phyloP scores from a whole-genome alignment of 1,284 basidiomycete species.

The Erythrobasidium hasegawianum region DNA sequence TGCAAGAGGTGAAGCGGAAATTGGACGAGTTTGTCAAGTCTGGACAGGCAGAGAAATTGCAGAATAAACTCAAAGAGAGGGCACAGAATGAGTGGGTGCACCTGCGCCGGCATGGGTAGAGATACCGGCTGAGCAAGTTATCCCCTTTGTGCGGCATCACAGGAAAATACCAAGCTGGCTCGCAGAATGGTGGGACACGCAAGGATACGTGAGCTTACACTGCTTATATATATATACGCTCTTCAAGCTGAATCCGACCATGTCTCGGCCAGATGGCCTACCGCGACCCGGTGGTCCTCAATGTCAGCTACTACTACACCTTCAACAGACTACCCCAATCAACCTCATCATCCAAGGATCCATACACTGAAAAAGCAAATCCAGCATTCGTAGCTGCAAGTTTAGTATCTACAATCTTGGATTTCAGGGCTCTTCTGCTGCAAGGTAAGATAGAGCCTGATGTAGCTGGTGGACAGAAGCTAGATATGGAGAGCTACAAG shows the following conservation, averaged over 20 bases:
- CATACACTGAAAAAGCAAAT: slow-evolving; percentile 45
- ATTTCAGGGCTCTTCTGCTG: slow-evolving; percentile 66
- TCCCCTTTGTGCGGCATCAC: neutral
- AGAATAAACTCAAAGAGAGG: slow-evolving; percentile 36
- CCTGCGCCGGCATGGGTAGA: too few species aligned
- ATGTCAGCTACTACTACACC: slow-evolving; percentile 42
- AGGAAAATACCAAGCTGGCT: slow-evolving; percentile 41
- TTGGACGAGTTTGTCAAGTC: slow-evolving; percentile 37
- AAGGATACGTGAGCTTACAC: slow-evolving; percentile 40
- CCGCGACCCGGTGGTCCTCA: slow-evolving; percentile 43
- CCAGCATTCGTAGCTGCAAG: slow-evolving; percentile 69
- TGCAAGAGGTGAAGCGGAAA: slow-evolving; percentile 34
- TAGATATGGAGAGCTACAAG: slow-evolving; percentile 88
- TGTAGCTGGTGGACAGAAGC: slow-evolving; percentile 64
- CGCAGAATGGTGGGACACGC: slow-evolving; percentile 44
- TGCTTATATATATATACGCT: too few species aligned
- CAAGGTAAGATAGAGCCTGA: slow-evolving; percentile 68
- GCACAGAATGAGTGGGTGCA: slow-evolving; percentile 34
- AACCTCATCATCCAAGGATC: neutral
- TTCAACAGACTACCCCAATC: slow-evolving; percentile 43
- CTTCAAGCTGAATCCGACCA: too few species aligned
- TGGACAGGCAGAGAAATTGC: slow-evolving; percentile 34
- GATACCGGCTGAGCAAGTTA: too few species aligned
- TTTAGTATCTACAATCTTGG: slow-evolving; percentile 64
- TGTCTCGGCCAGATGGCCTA: slow-evolving; percentile 45